phyloP scores from a whole-genome alignment of 768 basidiomycete species.

The Serpula lacrymans region DNA sequence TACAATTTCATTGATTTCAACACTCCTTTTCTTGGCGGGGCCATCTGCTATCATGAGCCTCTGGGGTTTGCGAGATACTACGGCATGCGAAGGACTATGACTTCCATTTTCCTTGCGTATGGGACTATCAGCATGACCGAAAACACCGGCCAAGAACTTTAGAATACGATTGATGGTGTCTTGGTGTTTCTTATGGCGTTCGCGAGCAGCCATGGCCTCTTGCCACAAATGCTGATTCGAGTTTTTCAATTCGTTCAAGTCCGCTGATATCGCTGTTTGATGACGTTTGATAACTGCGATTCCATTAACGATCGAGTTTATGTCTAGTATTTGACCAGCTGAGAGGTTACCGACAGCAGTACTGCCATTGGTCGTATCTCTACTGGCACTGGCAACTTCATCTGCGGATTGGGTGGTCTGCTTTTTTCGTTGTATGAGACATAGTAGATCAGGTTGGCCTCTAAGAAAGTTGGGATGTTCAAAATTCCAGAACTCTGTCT shows the following conservation, averaged over 20 bases:
- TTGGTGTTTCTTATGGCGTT: slow-evolving; percentile 86
- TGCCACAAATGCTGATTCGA: slow-evolving; percentile 93
- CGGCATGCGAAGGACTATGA: slow-evolving; percentile 34
- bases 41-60: slow-evolving; percentile 69
- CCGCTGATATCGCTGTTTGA: slow-evolving; percentile 86
- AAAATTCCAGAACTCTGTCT: slow-evolving; percentile 89
- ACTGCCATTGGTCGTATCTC: slow-evolving; percentile 8
- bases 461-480: slow-evolving; percentile 86
- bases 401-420: slow-evolving; percentile 37
- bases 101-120: slow-evolving; percentile 31
- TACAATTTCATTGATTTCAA: slow-evolving; percentile 32
- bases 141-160: slow-evolving; percentile 91
- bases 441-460: slow-evolving; percentile 84
- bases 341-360: slow-evolving; percentile 26
- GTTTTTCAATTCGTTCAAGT: slow-evolving; percentile 83
- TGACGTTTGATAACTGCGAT: slow-evolving; percentile 88
- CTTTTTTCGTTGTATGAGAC: slow-evolving; percentile 84
- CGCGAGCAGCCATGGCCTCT: slow-evolving; percentile 75
- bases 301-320: slow-evolving; percentile 75
- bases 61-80: slow-evolving; percentile 47
- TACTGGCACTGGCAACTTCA: slow-evolving; percentile 23
- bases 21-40: slow-evolving; percentile 28
- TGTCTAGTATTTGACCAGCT: slow-evolving; percentile 61
- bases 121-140: slow-evolving; percentile 53
- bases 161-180: slow-evolving; percentile 96